A percentile compares a stretch with the other conserved stretches of the same genome.
Evolutionary conservation across 495 filamentous ascomycete genomes (phyloP).

Genomic region (Baudoinia panamericana): DNA sequence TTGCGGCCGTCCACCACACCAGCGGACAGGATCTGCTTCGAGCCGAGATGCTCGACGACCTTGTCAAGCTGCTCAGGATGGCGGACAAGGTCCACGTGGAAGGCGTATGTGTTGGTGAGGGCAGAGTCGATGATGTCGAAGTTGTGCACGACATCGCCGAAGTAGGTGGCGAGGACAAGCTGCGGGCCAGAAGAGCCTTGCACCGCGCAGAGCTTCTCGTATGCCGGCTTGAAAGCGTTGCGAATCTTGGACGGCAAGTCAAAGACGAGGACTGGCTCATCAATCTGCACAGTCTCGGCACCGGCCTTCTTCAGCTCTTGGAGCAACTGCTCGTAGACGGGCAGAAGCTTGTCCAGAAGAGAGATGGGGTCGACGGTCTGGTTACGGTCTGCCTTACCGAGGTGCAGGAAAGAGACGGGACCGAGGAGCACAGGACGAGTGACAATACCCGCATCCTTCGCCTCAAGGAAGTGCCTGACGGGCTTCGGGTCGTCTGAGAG

Average conservation of each 20-base stretch:
- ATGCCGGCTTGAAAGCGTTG: slow-evolving; percentile 94
- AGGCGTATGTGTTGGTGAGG: slow-evolving; percentile 55
- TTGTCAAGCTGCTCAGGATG: slow-evolving; percentile 89
- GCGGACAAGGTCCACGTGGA: slow-evolving; percentile 93
- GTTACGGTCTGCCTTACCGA: slow-evolving; percentile 93
- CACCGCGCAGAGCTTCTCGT: slow-evolving; percentile 68
- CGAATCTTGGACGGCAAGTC: slow-evolving; percentile 78
- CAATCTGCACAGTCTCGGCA: slow-evolving; percentile 90
- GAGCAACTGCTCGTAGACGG: slow-evolving; percentile 83
- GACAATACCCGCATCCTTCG: slow-evolving; percentile 83
- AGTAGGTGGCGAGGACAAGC: slow-evolving; percentile 85
- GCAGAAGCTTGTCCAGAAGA: slow-evolving; percentile 79
- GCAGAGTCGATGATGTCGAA: slow-evolving; percentile 62
- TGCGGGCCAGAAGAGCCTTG: slow-evolving; percentile 61
- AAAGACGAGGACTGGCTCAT: slow-evolving; percentile 91
- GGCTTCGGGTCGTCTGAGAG: slow-evolving; percentile 80
- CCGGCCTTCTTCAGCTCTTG: slow-evolving; percentile 85
- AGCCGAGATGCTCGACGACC: slow-evolving; percentile 61
- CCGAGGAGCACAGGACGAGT: slow-evolving; percentile 92
- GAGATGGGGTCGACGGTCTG: slow-evolving; percentile 83
- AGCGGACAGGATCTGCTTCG: slow-evolving; percentile 75
- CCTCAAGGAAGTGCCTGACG: slow-evolving; percentile 84
- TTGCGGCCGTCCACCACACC: slow-evolving; percentile 97
- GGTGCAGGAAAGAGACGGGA: slow-evolving; percentile 88
- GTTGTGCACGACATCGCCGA: slow-evolving; percentile 99